Evolutionary conservation across 2,329 filamentous ascomycete species (phyloP), one percentile per base, ranked within the genome.

Genomic region (Botrytis porri): DNA sequence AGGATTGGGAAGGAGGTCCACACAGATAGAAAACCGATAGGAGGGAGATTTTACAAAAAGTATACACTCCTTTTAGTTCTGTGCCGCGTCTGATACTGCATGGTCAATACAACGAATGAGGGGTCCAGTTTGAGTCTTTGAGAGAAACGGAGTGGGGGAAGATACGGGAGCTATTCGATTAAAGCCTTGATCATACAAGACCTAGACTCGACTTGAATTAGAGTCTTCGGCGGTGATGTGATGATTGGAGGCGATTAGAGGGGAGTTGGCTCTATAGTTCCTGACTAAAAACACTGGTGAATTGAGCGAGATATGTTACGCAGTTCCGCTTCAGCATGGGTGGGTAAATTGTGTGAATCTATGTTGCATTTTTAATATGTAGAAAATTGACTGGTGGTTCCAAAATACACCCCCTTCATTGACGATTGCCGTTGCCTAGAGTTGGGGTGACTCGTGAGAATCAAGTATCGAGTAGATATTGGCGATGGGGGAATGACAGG

Each of bases 231-330:
- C 18, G 22, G 22, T 35, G 64, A 67, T n/a, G n/a, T n/a, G 32
- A 20, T 63, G 37, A 29, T 41, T 63, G 29, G 35, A 37, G 35
- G 57, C 32, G 35, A 48, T 12, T 45, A 63, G 61, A 43, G 37
- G 25, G 61, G 37, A 62, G 25, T 63, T 63, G 37, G 25, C 37
- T 20, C 18, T 57, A 67, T 51, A 67, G 64, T 67, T 67, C 45
- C 64, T 67, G 45, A 41, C 45, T 67, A 66, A 51, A 51, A 29
- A 51, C 8, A 45, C 37, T 69, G 54, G 51, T 29, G 22, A 39
- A 29, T 64, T 70, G 54, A 51, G 69, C 29, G 25, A 70, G 29
- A 39, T 25, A 70, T 70, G 57, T 70, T 45, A 37, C 43, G n/a
- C 69, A 71, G 69, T 48, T 25, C 35, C 59, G 37, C n/a, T 25